Evolutionary conservation across 306 rosid species (phyloP).

Genomic region (Quercus wislizeni): DNA sequence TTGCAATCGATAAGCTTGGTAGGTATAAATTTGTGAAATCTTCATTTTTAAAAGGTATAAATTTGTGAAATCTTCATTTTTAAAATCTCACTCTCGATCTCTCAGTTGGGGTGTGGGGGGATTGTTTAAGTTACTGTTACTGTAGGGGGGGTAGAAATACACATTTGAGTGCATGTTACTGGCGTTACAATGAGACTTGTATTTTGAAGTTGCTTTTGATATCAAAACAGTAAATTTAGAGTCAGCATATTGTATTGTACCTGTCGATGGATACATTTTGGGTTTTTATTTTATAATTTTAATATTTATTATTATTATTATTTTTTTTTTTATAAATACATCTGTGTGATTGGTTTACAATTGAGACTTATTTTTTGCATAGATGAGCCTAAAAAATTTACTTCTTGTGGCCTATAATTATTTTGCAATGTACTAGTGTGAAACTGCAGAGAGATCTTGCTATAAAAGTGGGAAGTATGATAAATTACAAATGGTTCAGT

Average conservation of each 20-base stretch:
- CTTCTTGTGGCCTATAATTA: background rate
- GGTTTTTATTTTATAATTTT: too few species aligned
- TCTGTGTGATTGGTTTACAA: background rate
- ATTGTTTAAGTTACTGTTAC: too few species aligned
- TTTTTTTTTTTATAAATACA: background rate
- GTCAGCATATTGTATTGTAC: background rate
- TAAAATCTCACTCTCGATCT: background rate
- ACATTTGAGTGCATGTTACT: background rate
- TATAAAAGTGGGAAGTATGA: background rate
- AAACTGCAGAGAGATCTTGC: background rate
- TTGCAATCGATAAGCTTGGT: constrained; percentile 79
- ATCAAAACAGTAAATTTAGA: too few species aligned
- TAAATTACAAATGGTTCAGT: background rate
- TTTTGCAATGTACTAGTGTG: background rate
- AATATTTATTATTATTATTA: too few species aligned
- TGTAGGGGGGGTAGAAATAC: background rate
- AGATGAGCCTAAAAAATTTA: background rate
- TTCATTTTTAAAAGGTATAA: constrained; percentile 19
- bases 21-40: constrained; percentile 26
- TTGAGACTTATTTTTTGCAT: background rate
- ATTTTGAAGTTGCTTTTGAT: background rate
- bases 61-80: background rate
- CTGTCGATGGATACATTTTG: background rate
- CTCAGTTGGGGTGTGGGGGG: too few species aligned
- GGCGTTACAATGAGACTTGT: background rate